A percentile compares a stretch with the other conserved stretches of the same genome.
Conservation (phyloP, 768 basidiomycete species). For the Tricholoma matsutake region DNA sequence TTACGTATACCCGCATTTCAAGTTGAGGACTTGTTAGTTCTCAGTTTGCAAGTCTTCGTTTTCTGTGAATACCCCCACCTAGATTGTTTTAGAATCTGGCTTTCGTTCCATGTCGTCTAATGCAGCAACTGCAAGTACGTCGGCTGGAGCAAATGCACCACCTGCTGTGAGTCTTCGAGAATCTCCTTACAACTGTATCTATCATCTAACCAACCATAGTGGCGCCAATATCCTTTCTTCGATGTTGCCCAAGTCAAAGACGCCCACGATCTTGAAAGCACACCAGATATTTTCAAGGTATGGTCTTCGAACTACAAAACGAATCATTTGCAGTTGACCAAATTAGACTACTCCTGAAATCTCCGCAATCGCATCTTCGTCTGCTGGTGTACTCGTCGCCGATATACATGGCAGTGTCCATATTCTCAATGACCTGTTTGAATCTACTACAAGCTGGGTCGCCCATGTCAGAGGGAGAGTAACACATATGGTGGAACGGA, state of each 20-base stretch:
- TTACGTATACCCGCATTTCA: too few species aligned
- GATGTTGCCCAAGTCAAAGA: conserved; percentile 76
- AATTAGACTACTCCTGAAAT: conserved; percentile 65
- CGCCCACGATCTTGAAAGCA: conserved; percentile 65
- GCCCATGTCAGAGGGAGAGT: conserved; percentile 79
- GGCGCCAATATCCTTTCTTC: conserved; percentile 91
- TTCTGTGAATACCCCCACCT: neutral
- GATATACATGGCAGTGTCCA: conserved; percentile 86
- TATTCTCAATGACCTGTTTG: conserved; percentile 71
- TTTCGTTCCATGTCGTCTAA: conserved; percentile 12
- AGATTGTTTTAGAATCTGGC: neutral
- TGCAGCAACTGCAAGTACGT: conserved; percentile 23
- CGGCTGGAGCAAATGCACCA: conserved; percentile 22
- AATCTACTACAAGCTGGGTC: conserved; percentile 69
- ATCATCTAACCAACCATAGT: conserved; percentile 38
- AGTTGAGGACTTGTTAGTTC: too few species aligned
- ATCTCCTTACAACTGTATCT: neutral
- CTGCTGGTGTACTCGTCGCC: conserved; percentile 69
- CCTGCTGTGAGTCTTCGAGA: conserved; percentile 30
- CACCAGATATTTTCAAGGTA: conserved; percentile 81
- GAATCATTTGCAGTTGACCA: neutral
- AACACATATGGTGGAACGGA: conserved; percentile 82
- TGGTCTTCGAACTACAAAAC: neutral
- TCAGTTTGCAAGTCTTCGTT: neutral
- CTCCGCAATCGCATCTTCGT: conserved; percentile 62